Conservation (phyloP, 345 rosid genomes). For the Populus alba region DNA sequence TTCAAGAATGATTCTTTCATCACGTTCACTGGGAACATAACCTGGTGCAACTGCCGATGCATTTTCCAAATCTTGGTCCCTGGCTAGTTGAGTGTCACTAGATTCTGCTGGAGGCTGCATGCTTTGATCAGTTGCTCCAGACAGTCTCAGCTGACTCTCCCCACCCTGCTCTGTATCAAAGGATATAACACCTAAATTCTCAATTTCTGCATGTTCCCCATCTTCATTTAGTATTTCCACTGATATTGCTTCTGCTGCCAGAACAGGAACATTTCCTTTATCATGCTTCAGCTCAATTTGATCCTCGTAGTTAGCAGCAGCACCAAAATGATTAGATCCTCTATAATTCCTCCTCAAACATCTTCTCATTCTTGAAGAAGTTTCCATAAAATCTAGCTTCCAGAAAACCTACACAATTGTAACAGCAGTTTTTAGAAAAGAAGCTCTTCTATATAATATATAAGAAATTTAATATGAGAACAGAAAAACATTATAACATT, state of each 20-base stretch:
- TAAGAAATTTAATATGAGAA: conserved; percentile 4
- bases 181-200: conserved; percentile 47
- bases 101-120: conserved; percentile 46
- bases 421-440: conserved; percentile 6
- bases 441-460: background rate
- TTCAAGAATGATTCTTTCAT: conserved; percentile 91
- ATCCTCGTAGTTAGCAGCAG: conserved; percentile 87
- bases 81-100: conserved; percentile 44
- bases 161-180: conserved; percentile 39
- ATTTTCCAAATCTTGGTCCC: conserved; percentile 51
- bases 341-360: conserved; percentile 75
- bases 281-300: conserved; percentile 41
- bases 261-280: conserved; percentile 59
- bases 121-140: conserved; percentile 50
- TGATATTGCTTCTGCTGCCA: conserved; percentile 84
- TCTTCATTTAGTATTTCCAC: conserved; percentile 69
- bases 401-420: conserved; percentile 67
- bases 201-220: conserved; percentile 71
- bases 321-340: conserved; percentile 87
- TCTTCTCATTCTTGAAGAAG: conserved; percentile 91
- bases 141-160: conserved; percentile 43
- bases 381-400: conserved; percentile 96
- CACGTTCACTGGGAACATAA: conserved; percentile 78
- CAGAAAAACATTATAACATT: background rate
- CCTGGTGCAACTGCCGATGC: conserved; percentile 73